Evolutionary conservation across 768 basidiomycete species (phyloP).

Genomic region (Tephrocybe sp.): DNA sequence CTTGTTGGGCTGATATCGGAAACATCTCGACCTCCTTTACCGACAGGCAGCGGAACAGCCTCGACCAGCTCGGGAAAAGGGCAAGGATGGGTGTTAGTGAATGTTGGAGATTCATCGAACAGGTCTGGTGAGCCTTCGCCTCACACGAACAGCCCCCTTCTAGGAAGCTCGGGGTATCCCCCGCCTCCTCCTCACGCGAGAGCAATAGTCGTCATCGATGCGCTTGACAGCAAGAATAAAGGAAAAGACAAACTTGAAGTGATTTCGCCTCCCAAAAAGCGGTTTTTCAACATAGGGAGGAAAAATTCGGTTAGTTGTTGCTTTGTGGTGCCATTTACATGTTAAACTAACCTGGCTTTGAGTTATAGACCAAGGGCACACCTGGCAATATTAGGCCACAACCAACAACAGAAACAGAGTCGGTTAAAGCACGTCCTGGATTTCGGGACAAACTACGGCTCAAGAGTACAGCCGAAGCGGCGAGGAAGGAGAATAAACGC

Average conservation of each 20-base stretch:
- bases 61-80: slow-evolving; percentile 30
- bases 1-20: slow-evolving; percentile 51
- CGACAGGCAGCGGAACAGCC: slow-evolving; percentile 1
- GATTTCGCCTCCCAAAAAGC: slow-evolving; percentile 17
- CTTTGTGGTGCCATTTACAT: not conserved
- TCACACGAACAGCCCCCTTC: not conserved
- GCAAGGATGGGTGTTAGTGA: slow-evolving; percentile 68
- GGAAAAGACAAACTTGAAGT: slow-evolving; percentile 24
- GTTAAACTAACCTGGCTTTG: not conserved
- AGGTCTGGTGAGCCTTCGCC: slow-evolving; percentile 1
- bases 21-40: slow-evolving; percentile 22
- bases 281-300: slow-evolving; percentile 38
- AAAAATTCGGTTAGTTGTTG: slow-evolving; percentile 38
- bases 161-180: slow-evolving; percentile 1
- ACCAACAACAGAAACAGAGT: not conserved
- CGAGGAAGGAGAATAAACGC: slow-evolving; percentile 35
- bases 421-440: slow-evolving; percentile 25
- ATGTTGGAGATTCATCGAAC: slow-evolving; percentile 43
- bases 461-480: slow-evolving; percentile 36
- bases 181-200: slow-evolving; percentile 45
- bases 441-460: slow-evolving; percentile 34
- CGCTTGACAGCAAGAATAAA: slow-evolving; percentile 49
- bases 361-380: slow-evolving; percentile 13
- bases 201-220: slow-evolving; percentile 62
- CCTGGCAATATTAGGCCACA: not conserved